A percentile compares a stretch with the other conserved stretches of the same genome.
These are phyloP conservation scores for Plasmodium sp. DNA, from an alignment of 169 alveolate species.

Conservation along the genomic window DNA sequence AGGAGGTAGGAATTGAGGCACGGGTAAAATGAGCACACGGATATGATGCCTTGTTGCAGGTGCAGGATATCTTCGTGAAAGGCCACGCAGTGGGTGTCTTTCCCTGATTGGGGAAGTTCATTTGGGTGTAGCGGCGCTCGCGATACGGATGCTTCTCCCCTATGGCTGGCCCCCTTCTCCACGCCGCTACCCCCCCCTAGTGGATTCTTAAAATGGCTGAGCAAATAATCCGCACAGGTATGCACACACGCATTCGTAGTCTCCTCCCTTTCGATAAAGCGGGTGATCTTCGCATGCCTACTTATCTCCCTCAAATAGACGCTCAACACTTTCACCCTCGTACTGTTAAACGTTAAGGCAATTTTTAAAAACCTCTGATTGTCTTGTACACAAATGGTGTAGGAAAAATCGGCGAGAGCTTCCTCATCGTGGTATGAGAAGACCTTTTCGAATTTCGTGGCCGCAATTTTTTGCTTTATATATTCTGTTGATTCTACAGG, in stretches of 20 bases:
- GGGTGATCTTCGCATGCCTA: neutral
- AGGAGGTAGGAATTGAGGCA: conserved; percentile 44
- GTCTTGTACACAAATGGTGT: conserved; percentile 17
- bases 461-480: neutral
- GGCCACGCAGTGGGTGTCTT: neutral
- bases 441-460: conserved; percentile 10
- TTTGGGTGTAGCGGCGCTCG: neutral
- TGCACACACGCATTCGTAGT: conserved; percentile 18
- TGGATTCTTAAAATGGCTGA: neutral
- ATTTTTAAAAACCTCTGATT: conserved; percentile 28
- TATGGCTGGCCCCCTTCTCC: neutral
- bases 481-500: neutral
- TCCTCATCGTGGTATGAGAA: conserved; percentile 31
- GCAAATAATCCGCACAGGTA: neutral
- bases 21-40: conserved; percentile 60
- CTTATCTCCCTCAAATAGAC: conserved; percentile 16
- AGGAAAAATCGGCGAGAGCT: conserved; percentile 26
- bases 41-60: conserved; percentile 43
- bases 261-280: neutral
- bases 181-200: neutral
- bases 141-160: neutral
- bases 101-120: neutral
- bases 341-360: conserved; percentile 22
- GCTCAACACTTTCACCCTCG: conserved; percentile 18
- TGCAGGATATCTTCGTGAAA: conserved; percentile 11